Evolutionary conservation across 164 flowering plant genomes (phyloP).

Genomic region (Vitis cinerea): DNA sequence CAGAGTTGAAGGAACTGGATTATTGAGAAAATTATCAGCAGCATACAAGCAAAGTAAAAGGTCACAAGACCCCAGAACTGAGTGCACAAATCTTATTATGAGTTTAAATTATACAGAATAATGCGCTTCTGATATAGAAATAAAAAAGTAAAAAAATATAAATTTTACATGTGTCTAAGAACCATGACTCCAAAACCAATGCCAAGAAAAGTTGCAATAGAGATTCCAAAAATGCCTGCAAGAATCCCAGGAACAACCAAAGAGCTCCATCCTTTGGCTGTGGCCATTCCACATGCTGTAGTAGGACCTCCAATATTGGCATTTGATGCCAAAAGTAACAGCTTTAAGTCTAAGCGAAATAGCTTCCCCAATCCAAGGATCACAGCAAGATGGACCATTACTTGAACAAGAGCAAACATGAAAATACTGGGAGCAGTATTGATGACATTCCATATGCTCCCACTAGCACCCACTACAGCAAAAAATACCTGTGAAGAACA

Average conservation of each 20-base stretch:
- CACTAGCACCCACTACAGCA: constrained; percentile 82
- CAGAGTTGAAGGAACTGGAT: no score
- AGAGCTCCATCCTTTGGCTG: constrained; percentile 86
- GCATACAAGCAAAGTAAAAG: background rate
- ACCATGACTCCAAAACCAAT: constrained; percentile 67
- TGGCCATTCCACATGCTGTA: constrained; percentile 96
- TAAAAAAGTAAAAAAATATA: background rate
- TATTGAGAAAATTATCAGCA: background rate
- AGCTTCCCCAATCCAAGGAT: constrained; percentile 79
- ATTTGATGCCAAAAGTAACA: constrained; percentile 82
- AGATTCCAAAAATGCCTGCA: constrained; percentile 80
- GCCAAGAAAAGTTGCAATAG: constrained; percentile 89
- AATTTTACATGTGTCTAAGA: constrained; percentile 50
- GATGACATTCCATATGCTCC: constrained; percentile 78
- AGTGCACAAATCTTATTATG: no score
- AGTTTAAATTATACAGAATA: background rate
- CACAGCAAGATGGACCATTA: constrained; percentile 67
- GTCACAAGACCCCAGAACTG: no score
- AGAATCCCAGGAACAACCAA: constrained; percentile 81
- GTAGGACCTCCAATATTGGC: constrained; percentile 97
- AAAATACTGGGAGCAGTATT: constrained; percentile 81
- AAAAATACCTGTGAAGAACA: constrained; percentile 67
- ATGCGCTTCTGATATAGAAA: background rate
- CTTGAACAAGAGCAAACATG: constrained; percentile 74
- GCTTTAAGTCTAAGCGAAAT: constrained; percentile 53